A percentile compares a stretch with the other conserved stretches of the same genome.
Evolutionary conservation across 441 rosid species (phyloP).

Genomic region (Corymbia citriodora): DNA sequence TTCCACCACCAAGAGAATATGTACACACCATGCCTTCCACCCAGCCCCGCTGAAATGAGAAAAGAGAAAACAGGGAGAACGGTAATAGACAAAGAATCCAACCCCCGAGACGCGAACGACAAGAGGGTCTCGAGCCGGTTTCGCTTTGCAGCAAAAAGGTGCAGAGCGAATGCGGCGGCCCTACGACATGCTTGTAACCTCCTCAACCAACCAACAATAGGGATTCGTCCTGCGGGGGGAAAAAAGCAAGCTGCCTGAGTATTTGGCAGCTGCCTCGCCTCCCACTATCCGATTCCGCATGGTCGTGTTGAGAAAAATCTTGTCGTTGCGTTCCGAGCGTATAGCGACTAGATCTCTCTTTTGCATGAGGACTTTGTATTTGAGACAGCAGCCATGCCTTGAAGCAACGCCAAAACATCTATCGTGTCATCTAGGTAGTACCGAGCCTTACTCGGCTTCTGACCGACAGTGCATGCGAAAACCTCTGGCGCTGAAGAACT

Average conservation of each 20-base stretch:
- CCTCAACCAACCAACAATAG: not conserved
- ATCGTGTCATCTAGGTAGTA: slow-evolving; percentile 22
- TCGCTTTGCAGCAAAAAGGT: not conserved
- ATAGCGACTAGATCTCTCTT: not conserved
- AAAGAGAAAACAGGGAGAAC: not conserved
- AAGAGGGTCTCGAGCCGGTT: not conserved
- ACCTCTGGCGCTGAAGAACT: slow-evolving; percentile 11
- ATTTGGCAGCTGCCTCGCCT: not conserved
- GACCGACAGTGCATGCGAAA: slow-evolving; percentile 23
- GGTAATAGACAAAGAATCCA: not conserved
- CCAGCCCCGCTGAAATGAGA: not conserved
- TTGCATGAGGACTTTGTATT: slow-evolving; percentile 1
- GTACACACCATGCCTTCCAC: not conserved
- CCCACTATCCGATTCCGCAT: not conserved
- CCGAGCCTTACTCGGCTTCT: slow-evolving; percentile 29
- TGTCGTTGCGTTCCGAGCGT: not conserved
- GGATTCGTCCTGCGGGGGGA: not conserved
- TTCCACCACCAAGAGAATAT: not conserved
- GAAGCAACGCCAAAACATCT: slow-evolving; percentile 29
- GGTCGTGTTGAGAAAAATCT: slow-evolving; percentile 18
- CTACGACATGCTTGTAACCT: not conserved
- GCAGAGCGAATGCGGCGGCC: not conserved
- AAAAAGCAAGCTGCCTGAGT: not conserved
- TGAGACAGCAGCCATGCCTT: slow-evolving; percentile 25
- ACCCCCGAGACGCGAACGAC: not conserved